Evolutionary conservation across 202 grass and related monocot species (phyloP), one percentile per base, ranked within the genome.

Genomic region (Saccharum hybrid): DNA sequence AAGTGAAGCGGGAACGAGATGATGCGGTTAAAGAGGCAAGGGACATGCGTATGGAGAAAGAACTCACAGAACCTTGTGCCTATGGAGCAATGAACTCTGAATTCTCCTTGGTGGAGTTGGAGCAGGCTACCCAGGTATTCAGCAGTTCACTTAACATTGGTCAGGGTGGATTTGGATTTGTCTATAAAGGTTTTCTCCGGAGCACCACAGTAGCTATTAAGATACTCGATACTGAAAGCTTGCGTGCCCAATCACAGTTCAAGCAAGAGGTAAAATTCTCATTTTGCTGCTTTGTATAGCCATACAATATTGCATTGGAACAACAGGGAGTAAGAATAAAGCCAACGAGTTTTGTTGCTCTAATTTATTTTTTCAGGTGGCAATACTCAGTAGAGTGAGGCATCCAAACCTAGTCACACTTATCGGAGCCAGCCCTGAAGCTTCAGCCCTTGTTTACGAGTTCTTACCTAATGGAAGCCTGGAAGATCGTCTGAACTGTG

Each of bases 401-500:
- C 88, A 93, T 71, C 91, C 88, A 28, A 90, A 93, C 75, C 85
- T 93, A 56, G 88, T 90, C 46, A 85, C 79, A 5, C 88, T 93
- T 10, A 90, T 88, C 28, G 86, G 91, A 70, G 73, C 83, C 54
- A 81, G 88, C 66, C 38, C 79, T 11, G 83, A 93, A 83, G 49
- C 74, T 22, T 88, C 74, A 33, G 82, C 88, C 10, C 75, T 93
- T 9, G 65, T 88, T 39, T 93, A 93, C 8, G 91, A 93, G 82
- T 88, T 82, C 66, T 75, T 90, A 45, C 83, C 88, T 42, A 94
- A 94, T 65, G 86, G 91, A 67, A 94, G 82, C 76, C 86, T 94
- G 16, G 86, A 94, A 67, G 88, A 91, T 12, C 61, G 80, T 56
- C 70, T 94, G 34, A 19, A 48, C 46, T 82, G 86, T 64, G 11